Evolutionary conservation across 1,139 yeast species (phyloP).

Genomic region (Candida dubliniensis): DNA sequence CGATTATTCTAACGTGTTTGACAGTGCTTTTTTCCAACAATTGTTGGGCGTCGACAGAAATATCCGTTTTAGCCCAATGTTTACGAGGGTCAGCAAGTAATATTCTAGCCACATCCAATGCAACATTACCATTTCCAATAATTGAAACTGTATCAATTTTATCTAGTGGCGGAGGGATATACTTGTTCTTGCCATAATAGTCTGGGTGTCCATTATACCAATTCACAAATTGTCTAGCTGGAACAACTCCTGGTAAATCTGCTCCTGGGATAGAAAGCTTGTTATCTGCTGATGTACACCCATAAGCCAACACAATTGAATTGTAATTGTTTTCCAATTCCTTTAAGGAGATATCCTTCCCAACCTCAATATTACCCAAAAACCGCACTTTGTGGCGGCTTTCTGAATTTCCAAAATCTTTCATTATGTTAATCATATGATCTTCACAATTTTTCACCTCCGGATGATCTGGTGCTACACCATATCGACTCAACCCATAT

Average conservation of each 20-base stretch:
- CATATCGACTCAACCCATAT: constrained; percentile 85
- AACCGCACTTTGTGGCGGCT: constrained; percentile 51
- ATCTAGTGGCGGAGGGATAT: constrained; percentile 53
- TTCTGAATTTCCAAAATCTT: constrained; percentile 17
- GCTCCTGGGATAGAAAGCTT: constrained; percentile 61
- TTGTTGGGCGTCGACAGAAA: constrained; percentile 60
- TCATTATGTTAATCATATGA: constrained; percentile 66
- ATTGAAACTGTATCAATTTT: constrained; percentile 67
- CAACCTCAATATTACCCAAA: constrained; percentile 75
- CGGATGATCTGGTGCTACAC: constrained; percentile 99
- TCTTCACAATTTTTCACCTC: constrained; percentile 92
- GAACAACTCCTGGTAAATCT: constrained; percentile 61
- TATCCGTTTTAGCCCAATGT: constrained; percentile 74
- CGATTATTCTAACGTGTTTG: constrained; percentile 68
- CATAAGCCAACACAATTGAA: constrained; percentile 78
- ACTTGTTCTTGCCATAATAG: constrained; percentile 27
- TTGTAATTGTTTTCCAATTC: constrained; percentile 60
- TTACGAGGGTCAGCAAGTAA: constrained; percentile 56
- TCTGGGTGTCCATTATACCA: constrained; percentile 96
- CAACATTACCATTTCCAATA: constrained; percentile 98
- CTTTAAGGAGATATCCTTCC: constrained; percentile 49
- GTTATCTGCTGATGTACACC: constrained; percentile 66
- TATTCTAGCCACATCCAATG: constrained; percentile 84
- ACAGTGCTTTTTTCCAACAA: constrained; percentile 54
- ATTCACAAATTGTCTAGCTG: constrained; percentile 86